These are phyloP conservation scores for Lipomyces spencermartinsiae DNA, from an alignment of 805 yeast species.

Conservation along the genomic window DNA sequence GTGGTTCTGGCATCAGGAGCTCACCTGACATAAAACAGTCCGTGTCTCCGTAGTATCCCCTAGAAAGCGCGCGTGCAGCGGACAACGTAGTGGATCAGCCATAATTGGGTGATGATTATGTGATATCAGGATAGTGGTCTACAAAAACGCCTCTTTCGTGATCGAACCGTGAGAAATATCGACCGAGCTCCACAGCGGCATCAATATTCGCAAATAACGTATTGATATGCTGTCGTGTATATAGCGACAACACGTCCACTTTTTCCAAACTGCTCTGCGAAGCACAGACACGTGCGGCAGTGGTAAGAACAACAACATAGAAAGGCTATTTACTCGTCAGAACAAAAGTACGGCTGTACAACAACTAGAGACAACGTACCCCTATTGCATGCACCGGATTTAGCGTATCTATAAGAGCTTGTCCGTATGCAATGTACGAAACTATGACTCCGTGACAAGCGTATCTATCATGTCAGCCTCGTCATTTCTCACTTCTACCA, in stretches of 20 bases:
- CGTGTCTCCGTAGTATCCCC: background rate
- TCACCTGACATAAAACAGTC: background rate
- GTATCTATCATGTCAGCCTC: slow-evolving; percentile 2
- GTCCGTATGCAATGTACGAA: background rate
- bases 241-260: background rate
- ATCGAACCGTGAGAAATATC: slow-evolving; percentile 17
- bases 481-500: background rate
- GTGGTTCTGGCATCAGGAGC: background rate
- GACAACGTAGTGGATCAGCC: background rate
- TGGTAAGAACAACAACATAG: slow-evolving; percentile 9
- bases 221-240: background rate
- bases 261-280: slow-evolving; percentile 12
- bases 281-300: slow-evolving; percentile 20
- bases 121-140: background rate
- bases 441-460: slow-evolving; percentile 16
- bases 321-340: slow-evolving; percentile 3
- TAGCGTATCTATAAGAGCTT: background rate
- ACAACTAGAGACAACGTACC: background rate
- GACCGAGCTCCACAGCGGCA: slow-evolving; percentile 16
- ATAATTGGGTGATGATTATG: background rate
- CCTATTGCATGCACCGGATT: slow-evolving; percentile 11
- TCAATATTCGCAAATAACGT: background rate
- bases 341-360: background rate
- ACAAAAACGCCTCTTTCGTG: background rate
- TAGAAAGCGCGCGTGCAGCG: background rate